Evolutionary conservation across 306 rosid genomes (phyloP).

Genomic region (Lablab purpureus): DNA sequence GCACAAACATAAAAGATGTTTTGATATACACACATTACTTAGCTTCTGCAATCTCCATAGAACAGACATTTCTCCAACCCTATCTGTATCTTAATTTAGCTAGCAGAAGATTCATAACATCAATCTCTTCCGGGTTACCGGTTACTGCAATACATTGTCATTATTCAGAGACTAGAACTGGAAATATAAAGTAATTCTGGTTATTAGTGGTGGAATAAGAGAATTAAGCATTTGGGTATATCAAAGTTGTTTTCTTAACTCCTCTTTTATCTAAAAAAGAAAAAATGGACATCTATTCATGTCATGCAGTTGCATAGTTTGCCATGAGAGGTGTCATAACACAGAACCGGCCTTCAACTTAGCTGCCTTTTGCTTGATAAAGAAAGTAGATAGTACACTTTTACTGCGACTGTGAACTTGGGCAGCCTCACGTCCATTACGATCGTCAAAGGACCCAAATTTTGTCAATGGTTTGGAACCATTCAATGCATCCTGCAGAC

Average conservation of each 20-base stretch:
- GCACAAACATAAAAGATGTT: too few relatives aligned
- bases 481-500: conserved; percentile 68
- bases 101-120: conserved; percentile 29
- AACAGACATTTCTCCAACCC: background rate
- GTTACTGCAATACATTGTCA: conserved; percentile 45
- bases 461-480: conserved; percentile 62
- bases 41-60: too few relatives aligned
- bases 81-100: conserved; percentile 1
- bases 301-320: background rate
- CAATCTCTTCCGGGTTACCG: conserved; percentile 17
- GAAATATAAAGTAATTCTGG: conserved; percentile 21
- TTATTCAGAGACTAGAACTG: conserved; percentile 51
- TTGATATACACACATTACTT: too few relatives aligned
- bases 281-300: background rate
- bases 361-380: conserved; percentile 65
- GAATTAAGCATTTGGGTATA: conserved; percentile 35
- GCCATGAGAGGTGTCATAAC: conserved; percentile 44
- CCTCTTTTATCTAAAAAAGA: background rate
- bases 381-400: conserved; percentile 86
- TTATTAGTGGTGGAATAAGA: conserved; percentile 26
- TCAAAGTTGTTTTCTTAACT: conserved; percentile 25
- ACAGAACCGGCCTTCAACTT: conserved; percentile 64
- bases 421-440: conserved; percentile 51
- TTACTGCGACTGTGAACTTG: conserved; percentile 77
- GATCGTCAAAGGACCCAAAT: conserved; percentile 75